phyloP scores from a whole-genome alignment of 2,329 filamentous ascomycete genomes.

The Botrytis sinoallii region DNA sequence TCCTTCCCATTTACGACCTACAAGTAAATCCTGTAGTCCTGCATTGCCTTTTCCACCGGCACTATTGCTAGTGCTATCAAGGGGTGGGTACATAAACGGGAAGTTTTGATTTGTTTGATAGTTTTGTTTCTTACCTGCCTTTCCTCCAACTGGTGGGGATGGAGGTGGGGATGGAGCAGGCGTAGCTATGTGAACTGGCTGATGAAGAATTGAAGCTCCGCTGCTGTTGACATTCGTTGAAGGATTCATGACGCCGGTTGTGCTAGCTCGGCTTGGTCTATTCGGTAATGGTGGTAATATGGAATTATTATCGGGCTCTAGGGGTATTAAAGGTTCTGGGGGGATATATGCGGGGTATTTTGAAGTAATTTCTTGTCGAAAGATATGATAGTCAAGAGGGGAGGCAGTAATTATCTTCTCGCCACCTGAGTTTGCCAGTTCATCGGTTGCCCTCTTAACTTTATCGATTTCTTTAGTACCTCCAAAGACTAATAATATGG shows the following conservation, averaged over 20 bases:
- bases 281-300: constrained; percentile 82
- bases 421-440: constrained; percentile 47
- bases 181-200: constrained; percentile 97
- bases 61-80: constrained; percentile 84
- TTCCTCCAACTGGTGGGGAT: constrained; percentile 80
- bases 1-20: constrained; percentile 88
- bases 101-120: constrained; percentile 99
- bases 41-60: constrained; percentile 85
- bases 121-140: constrained; percentile 96
- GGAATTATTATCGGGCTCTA: constrained; percentile 88
- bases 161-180: constrained; percentile 94
- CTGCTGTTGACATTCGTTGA: constrained; percentile 51
- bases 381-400: constrained; percentile 91
- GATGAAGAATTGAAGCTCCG: constrained; percentile 81
- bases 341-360: constrained; percentile 98
- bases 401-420: constrained; percentile 81
- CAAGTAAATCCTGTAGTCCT: constrained; percentile 73
- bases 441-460: constrained; percentile 69
- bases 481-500: constrained; percentile 80
- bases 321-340: constrained; percentile 74
- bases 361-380: constrained; percentile 93
- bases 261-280: constrained; percentile 60
- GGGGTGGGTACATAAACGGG: constrained; percentile 91
- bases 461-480: constrained; percentile 69
- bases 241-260: constrained; percentile 60